Base-by-base conservation (phyloP, 306 rosid genomes). In the Inga laurina region DNA sequence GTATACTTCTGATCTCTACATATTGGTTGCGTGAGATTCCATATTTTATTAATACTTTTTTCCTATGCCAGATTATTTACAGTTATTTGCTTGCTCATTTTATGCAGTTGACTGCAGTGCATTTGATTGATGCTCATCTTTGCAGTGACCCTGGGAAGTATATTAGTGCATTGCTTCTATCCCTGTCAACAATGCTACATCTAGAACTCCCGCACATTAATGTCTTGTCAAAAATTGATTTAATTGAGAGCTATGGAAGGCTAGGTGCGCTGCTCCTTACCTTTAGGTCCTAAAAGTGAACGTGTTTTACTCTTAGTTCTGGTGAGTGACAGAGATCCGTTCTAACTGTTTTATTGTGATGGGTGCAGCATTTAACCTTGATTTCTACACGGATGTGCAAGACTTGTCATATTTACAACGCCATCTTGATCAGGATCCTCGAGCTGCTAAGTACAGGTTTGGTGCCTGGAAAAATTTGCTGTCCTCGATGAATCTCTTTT, bases 81-180 rank as follows among this genome's bases (percentile, higher is more conserved):
- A 45, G 19, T 89, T 80, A 83, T 78, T 72, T 76, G 37, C 73
- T 75, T 88, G 83, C 59, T 86, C 56, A 76, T 86, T 81, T 85
- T 84, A 80, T 90, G 93, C 97, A 96, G 98, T 83, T 96, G 91
- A 86, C 93, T 48, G 99, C 98, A 18, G 93, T 96, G 76, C 98
- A 93, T 90, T 90, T 96, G 90, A 89, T 96, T 77, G 98, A 96
- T 82, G 91, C 98, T 66, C 98, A 93, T 86, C 98, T 96, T 88
- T 93, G 99, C 86, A 89, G 98, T 80, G 99, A 96, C 88, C 93
- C 99, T 81, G 98, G 94, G 69, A 96, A 96, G 88, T 96, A 96
- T 84, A 87, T 91, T 46, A 95, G 98, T 80, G 93, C 97, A 39
- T 85, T 95, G 92, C 88, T 93, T 82, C 95, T 96, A 85, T 89